Percentiles rank a stretch among this genome's conserved stretches.
phyloP scores from a whole-genome alignment of 495 filamentous ascomycete species.

The Penicillium samsonianum region DNA sequence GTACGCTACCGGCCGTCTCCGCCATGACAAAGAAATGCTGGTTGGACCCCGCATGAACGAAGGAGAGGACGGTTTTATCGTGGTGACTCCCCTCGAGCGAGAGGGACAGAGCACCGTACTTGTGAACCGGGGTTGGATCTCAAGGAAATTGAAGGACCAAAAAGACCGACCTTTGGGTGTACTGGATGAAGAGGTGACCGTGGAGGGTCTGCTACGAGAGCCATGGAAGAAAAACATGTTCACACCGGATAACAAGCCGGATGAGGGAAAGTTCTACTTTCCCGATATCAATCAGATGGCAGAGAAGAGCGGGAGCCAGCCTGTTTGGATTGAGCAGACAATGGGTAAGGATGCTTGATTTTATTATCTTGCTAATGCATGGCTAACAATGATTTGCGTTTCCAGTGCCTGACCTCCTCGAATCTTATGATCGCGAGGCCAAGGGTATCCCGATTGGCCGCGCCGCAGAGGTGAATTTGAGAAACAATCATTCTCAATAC shows the following conservation, averaged over 20 bases:
- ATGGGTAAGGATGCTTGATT: conserved; percentile 62
- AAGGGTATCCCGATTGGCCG: conserved; percentile 94
- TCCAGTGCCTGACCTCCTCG: conserved; percentile 74
- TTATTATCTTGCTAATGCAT: conserved; percentile 4
- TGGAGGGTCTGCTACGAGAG: conserved; percentile 82
- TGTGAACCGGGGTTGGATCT: conserved; percentile 88
- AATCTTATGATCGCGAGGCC: conserved; percentile 65
- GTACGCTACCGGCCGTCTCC: conserved; percentile 67
- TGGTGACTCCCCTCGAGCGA: conserved; percentile 87
- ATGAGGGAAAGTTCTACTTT: conserved; percentile 86
- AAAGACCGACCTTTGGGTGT: conserved; percentile 58
- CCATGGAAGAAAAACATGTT: conserved; percentile 98
- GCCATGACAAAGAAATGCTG: conserved; percentile 94
- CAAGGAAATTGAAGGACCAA: conserved; percentile 66
- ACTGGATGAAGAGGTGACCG: conserved; percentile 64
- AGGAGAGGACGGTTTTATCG: conserved; percentile 84
- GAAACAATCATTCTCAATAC: conserved; percentile 97
- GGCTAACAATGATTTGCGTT: conserved; percentile 21
- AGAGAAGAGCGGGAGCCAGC: conserved; percentile 74
- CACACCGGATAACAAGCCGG: conserved; percentile 84
- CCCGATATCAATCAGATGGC: conserved; percentile 95
- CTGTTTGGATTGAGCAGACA: conserved; percentile 95
- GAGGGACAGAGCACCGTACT: conserved; percentile 68
- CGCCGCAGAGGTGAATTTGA: conserved; percentile 84
- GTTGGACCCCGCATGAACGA: conserved; percentile 88